These are phyloP conservation scores for Saturnispora ahearnii DNA, from an alignment of 805 yeast genomes.

Conservation along the genomic window DNA sequence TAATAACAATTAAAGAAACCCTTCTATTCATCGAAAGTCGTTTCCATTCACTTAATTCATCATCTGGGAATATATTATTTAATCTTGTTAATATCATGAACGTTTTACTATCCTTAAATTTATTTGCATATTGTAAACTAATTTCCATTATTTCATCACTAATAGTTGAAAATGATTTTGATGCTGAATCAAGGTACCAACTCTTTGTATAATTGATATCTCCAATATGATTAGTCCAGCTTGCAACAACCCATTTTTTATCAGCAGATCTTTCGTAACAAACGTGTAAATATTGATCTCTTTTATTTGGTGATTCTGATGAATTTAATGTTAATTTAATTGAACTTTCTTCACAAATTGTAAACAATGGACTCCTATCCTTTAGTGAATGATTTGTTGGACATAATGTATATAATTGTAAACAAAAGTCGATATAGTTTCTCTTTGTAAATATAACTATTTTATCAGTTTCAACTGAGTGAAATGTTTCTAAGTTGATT, in stretches of 20 bases:
- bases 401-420: constrained; percentile 51
- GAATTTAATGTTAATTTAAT: constrained; percentile 32
- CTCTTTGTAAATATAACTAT: constrained; percentile 26
- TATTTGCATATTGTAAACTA: constrained; percentile 37
- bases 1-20: constrained; percentile 57
- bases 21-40: constrained; percentile 50
- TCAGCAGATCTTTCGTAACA: constrained; percentile 80
- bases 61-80: constrained; percentile 71
- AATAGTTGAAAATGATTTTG: constrained; percentile 40
- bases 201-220: constrained; percentile 50
- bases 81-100: constrained; percentile 61
- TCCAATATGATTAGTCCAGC: constrained; percentile 83
- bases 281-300: constrained; percentile 73
- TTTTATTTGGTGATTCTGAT: constrained; percentile 36
- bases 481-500: constrained; percentile 33
- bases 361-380: constrained; percentile 28
- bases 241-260: constrained; percentile 74
- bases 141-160: constrained; percentile 60
- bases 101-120: constrained; percentile 40
- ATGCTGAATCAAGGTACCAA: constrained; percentile 40
- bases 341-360: constrained; percentile 35
- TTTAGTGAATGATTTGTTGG: constrained; percentile 29
- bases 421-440: constrained; percentile 36
- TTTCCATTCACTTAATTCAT: constrained; percentile 74
- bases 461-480: constrained; percentile 27